Evolutionary conservation across 1,284 basidiomycete species (phyloP).

Genomic region (Coniferiporia sulphurascens): DNA sequence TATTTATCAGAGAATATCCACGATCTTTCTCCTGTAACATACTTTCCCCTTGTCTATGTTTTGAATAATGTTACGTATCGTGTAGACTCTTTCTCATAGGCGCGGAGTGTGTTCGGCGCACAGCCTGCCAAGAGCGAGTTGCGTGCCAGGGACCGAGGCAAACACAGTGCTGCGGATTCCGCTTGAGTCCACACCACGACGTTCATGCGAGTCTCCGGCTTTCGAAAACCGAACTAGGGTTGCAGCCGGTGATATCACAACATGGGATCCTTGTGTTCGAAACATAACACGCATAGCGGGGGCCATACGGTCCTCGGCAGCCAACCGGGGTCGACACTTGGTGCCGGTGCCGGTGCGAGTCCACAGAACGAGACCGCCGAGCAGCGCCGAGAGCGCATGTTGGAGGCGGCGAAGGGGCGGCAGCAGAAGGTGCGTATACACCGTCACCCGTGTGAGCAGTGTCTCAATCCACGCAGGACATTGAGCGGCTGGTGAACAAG

Average conservation of each 20-base stretch:
- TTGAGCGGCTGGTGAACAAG: conserved; percentile 12
- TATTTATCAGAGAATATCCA: background rate
- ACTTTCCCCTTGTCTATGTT: background rate
- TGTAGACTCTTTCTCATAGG: background rate
- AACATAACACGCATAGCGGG: conserved; percentile 44
- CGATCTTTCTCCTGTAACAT: background rate
- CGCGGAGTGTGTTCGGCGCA: background rate
- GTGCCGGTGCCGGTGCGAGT: background rate
- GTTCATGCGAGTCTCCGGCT: conserved; percentile 11
- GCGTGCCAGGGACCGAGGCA: background rate
- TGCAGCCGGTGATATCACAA: conserved; percentile 21
- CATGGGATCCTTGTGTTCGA: conserved; percentile 71
- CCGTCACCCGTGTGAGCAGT: background rate
- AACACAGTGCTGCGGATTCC: background rate
- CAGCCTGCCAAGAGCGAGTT: background rate
- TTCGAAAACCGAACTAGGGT: conserved; percentile 9
- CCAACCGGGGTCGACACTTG: background rate
- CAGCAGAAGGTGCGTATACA: conserved; percentile 1
- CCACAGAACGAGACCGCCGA: conserved; percentile 11
- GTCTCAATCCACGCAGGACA: conserved; percentile 1
- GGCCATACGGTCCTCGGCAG: conserved; percentile 47
- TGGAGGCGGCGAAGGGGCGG: conserved; percentile 3
- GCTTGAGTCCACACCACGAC: conserved; percentile 20
- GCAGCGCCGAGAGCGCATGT: conserved; percentile 2
- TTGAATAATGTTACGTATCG: background rate